Conservation (phyloP, 371 early-diverging fungal genomes). For the Nematocida minor region DNA sequence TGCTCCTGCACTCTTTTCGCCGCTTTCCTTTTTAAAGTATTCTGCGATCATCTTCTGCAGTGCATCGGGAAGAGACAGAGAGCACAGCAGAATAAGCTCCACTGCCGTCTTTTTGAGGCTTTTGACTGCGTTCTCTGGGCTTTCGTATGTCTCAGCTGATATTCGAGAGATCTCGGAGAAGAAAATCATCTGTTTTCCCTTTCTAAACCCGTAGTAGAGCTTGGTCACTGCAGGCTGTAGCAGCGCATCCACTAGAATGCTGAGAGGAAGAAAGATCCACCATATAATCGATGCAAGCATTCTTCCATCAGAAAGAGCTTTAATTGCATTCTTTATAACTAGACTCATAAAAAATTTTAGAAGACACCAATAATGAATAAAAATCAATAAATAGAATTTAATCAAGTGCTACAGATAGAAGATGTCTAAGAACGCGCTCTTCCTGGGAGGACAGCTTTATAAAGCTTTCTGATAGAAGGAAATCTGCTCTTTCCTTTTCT, state of each 20-base stretch:
- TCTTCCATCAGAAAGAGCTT: not conserved
- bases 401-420: not conserved
- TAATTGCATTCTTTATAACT: not conserved
- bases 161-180: not conserved
- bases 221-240: not conserved
- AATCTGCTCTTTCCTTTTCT: not conserved
- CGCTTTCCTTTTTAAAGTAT: too few relatives aligned
- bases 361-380: not conserved
- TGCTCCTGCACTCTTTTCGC: too few relatives aligned
- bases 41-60: too few relatives aligned
- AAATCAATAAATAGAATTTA: not conserved
- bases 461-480: conserved; percentile 1
- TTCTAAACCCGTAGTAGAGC: not conserved
- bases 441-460: not conserved
- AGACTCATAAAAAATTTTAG: conserved; percentile 9
- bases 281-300: not conserved
- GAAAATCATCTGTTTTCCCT: not conserved
- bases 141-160: not conserved
- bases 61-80: too few relatives aligned
- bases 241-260: not conserved
- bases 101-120: not conserved
- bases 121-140: not conserved
- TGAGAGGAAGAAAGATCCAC: not conserved
- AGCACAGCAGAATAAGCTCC: too few relatives aligned
- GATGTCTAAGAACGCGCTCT: not conserved